Conservation (phyloP, 257 asterid species). For the Lavandula angustifolia region DNA sequence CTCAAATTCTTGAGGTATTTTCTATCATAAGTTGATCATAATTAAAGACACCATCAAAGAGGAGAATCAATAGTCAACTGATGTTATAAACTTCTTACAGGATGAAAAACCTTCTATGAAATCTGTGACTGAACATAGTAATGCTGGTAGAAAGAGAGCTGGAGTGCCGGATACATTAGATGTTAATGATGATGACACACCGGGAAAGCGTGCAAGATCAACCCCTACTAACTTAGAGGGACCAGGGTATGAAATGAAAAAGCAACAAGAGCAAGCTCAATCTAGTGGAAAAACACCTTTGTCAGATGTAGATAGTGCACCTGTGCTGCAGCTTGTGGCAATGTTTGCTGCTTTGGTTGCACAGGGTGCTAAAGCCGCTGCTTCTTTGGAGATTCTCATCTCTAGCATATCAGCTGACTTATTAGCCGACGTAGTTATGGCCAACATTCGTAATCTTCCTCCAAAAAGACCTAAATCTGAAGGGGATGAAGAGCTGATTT, state of each 20-base stretch:
- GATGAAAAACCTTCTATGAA: conserved; percentile 57
- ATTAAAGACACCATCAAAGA: conserved; percentile 26
- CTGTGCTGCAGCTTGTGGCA: conserved; percentile 93
- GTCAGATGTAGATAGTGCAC: conserved; percentile 66
- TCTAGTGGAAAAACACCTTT: conserved; percentile 47
- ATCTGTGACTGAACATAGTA: conserved; percentile 37
- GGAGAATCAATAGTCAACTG: conserved; percentile 20
- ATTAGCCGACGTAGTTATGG: conserved; percentile 93
- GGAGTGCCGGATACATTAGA: conserved; percentile 48
- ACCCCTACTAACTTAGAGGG: conserved; percentile 48
- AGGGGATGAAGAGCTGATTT: conserved; percentile 52
- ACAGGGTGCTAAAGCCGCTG: conserved; percentile 90
- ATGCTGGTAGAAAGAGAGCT: conserved; percentile 65
- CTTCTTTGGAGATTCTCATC: conserved; percentile 84
- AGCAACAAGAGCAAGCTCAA: conserved; percentile 42
- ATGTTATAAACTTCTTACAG: conserved; percentile 47
- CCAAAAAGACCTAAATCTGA: conserved; percentile 52
- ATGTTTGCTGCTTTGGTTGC: conserved; percentile 93
- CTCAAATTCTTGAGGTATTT: conserved; percentile 46
- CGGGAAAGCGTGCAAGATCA: conserved; percentile 72
- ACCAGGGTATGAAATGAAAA: conserved; percentile 46
- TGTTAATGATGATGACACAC: conserved; percentile 48
- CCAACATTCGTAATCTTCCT: conserved; percentile 79
- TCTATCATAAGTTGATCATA: conserved; percentile 30
- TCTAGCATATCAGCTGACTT: conserved; percentile 95